Percentiles rank a stretch among this genome's conserved stretches.
phyloP scores from a whole-genome alignment of 1,139 yeast genomes.

The Blastobotrys apis region DNA sequence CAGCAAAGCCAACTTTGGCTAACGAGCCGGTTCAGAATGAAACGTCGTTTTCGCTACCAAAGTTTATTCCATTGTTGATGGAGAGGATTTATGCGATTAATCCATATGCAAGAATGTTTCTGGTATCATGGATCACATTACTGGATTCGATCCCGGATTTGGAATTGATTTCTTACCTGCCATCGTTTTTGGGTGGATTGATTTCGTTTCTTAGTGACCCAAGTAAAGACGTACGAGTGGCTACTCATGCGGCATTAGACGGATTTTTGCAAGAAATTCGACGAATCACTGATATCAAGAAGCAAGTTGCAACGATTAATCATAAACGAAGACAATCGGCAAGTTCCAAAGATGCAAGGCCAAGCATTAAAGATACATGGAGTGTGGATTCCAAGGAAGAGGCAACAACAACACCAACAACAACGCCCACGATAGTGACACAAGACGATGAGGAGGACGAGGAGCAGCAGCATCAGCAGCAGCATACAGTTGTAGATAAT shows the following conservation, averaged over 20 bases:
- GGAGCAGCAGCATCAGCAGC: conserved; percentile 7
- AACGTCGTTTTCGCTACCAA: conserved; percentile 78
- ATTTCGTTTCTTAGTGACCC: conserved; percentile 76
- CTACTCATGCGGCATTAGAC: conserved; percentile 74
- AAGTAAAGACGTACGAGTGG: conserved; percentile 82
- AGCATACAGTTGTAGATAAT: neutral
- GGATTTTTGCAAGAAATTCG: conserved; percentile 76
- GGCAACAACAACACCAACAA: neutral
- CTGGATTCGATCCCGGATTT: conserved; percentile 90
- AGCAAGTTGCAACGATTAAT: conserved; percentile 26
- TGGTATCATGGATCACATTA: conserved; percentile 89
- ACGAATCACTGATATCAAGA: conserved; percentile 65
- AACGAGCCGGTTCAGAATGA: conserved; percentile 47
- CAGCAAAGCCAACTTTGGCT: conserved; percentile 26
- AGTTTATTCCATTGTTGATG: conserved; percentile 82
- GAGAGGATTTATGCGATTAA: conserved; percentile 91
- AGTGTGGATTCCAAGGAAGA: neutral
- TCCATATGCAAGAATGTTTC: conserved; percentile 86
- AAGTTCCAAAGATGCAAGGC: neutral
- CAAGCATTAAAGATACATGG: neutral
- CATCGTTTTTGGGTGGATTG: conserved; percentile 84
- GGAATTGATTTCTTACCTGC: conserved; percentile 80
- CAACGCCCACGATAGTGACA: conserved; percentile 10
- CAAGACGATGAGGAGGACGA: conserved; percentile 13
- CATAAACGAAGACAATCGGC: neutral